Percentiles rank a stretch among this genome's conserved stretches.
Evolutionary conservation across 2,329 filamentous ascomycete genomes (phyloP).

Genomic region (Nigrospora oryzae): DNA sequence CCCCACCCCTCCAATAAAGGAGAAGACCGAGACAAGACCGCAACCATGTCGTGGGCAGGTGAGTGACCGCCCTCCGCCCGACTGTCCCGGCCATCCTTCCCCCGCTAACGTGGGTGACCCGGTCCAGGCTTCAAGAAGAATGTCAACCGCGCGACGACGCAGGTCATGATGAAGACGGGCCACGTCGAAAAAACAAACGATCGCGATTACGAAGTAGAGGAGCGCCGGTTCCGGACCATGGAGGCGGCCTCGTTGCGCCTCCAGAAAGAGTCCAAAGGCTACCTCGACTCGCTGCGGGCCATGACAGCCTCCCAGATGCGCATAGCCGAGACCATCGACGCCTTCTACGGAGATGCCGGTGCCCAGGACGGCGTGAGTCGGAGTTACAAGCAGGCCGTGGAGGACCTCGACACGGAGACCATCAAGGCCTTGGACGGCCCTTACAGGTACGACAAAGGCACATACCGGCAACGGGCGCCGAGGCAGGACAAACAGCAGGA

Average conservation of each 20-base stretch:
- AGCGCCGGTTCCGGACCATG: conserved; percentile 94
- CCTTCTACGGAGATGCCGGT: conserved; percentile 95
- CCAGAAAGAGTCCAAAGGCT: conserved; percentile 97
- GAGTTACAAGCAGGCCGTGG: conserved; percentile 97
- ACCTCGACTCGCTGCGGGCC: conserved; percentile 90
- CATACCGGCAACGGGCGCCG: too few relatives aligned
- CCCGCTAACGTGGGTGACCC: conserved; percentile 4
- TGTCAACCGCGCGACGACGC: conserved; percentile 96
- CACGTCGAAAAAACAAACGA: conserved; percentile 99
- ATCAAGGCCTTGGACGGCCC: conserved; percentile 97
- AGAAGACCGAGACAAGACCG: conserved; percentile 9
- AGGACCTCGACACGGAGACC: conserved; percentile 94
- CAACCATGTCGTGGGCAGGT: conserved; percentile 67
- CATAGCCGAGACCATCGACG: conserved; percentile 98
- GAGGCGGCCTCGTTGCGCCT: conserved; percentile 85
- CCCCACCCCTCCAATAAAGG: too few relatives aligned
- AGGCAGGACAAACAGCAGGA: background rate
- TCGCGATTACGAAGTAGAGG: conserved; percentile 96
- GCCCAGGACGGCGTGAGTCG: conserved; percentile 90
- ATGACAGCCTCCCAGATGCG: conserved; percentile 99
- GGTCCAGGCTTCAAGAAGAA: conserved; percentile 78
- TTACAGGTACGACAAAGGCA: conserved; percentile 51
- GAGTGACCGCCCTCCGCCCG: conserved; percentile 5
- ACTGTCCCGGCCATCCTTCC: background rate
- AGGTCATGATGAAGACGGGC: conserved; percentile 99